Evolutionary conservation across 116 monocot species (phyloP).

Genomic region (Zostera marina): DNA sequence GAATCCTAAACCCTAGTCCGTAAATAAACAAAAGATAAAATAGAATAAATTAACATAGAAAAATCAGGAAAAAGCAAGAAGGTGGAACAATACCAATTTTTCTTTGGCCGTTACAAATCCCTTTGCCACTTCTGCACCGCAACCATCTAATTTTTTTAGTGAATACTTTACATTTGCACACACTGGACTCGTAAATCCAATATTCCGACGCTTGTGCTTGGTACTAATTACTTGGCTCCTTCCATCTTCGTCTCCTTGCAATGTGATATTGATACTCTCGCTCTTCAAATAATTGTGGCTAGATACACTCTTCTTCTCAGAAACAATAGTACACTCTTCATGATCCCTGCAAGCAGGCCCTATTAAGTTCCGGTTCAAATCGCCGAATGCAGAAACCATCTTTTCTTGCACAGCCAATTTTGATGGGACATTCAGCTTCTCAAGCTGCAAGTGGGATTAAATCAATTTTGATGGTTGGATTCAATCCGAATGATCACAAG

Average conservation of each 20-base stretch:
- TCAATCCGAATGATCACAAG: constrained; percentile 7
- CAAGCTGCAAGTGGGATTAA: constrained; percentile 24
- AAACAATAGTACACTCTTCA: constrained; percentile 11
- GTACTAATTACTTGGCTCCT: constrained; percentile 13
- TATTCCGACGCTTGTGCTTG: constrained; percentile 47
- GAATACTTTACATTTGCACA: constrained; percentile 47
- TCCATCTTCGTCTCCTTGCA: constrained; percentile 37
- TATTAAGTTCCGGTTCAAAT: constrained; percentile 25
- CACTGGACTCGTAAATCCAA: constrained; percentile 78
- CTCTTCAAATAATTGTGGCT: constrained; percentile 1
- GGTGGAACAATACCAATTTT: constrained; percentile 28
- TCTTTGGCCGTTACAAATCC: constrained; percentile 76
- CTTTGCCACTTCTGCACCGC: constrained; percentile 19
- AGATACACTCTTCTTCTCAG: constrained; percentile 1
- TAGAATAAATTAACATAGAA: not conserved
- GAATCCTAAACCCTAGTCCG: too few species aligned
- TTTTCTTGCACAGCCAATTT: constrained; percentile 49
- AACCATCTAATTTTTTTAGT: constrained; percentile 40
- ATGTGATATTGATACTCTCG: constrained; percentile 1
- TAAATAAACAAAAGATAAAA: not conserved
- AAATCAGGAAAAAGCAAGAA: not conserved
- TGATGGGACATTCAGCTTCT: constrained; percentile 27
- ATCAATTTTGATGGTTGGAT: constrained; percentile 4
- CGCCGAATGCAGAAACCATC: constrained; percentile 46
- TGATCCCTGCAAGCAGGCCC: constrained; percentile 13